Evolutionary conservation across 805 yeast genomes (phyloP), one percentile per base, ranked within the genome.

Genomic region (Saccharomycopsis schoenii): DNA sequence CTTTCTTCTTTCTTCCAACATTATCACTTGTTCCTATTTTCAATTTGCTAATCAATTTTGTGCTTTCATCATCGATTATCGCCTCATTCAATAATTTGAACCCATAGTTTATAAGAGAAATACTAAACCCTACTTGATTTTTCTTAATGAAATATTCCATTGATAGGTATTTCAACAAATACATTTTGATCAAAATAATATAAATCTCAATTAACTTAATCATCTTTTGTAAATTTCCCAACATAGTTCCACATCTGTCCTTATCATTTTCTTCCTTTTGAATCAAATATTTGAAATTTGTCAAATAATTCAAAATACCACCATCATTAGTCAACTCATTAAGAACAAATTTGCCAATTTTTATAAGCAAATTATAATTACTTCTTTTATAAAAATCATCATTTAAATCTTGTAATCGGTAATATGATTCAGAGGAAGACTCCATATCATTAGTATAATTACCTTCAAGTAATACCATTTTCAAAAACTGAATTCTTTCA

Each of bases 51-150:
- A 34, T 52, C 15, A 34, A 34, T 34, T 29, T 39, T 39, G 14
- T 19, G 14, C 21, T 19, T 8, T 25, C 52, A 10, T n/a, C 8
- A 14, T 19, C 36, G n/a, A 10, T 36, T 36, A 41, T 60, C 55
- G 14, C 36, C 47, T 47, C 52, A 47, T 47, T 47, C 34, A 47
- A 47, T 21, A 59, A 5, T 14, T 21, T 8, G 29, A 61, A 57
- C 6, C 62, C 63, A 42, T 58, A 64, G 24, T 64, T 56, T 8
- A 64, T 57, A 14, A 64, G 47, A 4, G 61, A 51, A 12, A 64
- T 60, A 34, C 63, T 37, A 8, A 41, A 39, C 14, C 65, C 64
- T 11, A 58, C 39, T 36, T 58, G 55, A 34, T 60, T 41, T 41
- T 61, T 19, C 55, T 61, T 55, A 10, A 62, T 58, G 19, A 58